Percentiles rank a stretch among this genome's conserved stretches.
Evolutionary conservation across 225 moss, liverwort and hornwort genomes (phyloP).

Genomic region (Physcomitrium patens): DNA sequence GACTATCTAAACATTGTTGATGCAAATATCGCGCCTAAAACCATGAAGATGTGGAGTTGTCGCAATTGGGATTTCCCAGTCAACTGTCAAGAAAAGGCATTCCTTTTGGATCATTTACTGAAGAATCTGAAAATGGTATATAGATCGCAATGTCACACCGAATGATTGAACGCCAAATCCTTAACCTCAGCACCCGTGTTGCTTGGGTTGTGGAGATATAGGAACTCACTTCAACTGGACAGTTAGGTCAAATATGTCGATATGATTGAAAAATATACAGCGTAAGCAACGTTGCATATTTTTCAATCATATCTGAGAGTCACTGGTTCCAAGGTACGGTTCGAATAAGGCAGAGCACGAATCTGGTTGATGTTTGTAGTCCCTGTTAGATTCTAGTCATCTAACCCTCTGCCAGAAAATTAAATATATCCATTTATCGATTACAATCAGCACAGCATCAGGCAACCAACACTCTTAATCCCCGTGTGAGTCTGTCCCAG

Average conservation of each 20-base stretch:
- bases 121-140: not conserved
- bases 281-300: constrained; percentile 21
- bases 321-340: constrained; percentile 14
- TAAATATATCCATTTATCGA: no score
- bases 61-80: constrained; percentile 31
- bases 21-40: constrained; percentile 11
- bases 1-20: constrained; percentile 31
- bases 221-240: constrained; percentile 36
- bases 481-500: no score
- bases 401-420: no score
- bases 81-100: constrained; percentile 21
- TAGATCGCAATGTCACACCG: not conserved
- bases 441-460: not conserved
- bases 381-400: constrained; percentile 34
- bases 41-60: constrained; percentile 20
- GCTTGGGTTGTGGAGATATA: not conserved
- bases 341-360: constrained; percentile 8
- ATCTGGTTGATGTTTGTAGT: constrained; percentile 32
- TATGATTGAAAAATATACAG: no score
- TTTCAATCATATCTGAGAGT: constrained; percentile 28
- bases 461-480: not conserved
- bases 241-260: no score
- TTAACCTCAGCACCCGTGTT: not conserved
- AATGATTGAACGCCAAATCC: not conserved
- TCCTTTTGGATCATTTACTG: not conserved